Base-by-base conservation (phyloP, 352 stramenopile species). In the Aphanomyces euteiches region DNA sequence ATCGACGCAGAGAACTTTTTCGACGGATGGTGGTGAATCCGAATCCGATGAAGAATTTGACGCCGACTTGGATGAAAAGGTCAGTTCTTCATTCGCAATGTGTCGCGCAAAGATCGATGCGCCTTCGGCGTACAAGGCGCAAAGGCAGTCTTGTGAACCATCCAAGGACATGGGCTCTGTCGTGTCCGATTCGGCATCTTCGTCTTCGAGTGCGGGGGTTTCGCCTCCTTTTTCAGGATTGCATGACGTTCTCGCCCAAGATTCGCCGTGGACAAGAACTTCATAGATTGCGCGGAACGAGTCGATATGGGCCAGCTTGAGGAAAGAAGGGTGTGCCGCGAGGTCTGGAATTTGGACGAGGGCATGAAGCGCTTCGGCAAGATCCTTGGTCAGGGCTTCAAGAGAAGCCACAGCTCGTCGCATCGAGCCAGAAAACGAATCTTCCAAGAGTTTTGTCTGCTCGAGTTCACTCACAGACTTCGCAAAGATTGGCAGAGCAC, bases 301-400 rank as follows among this genome's bases (percentile, higher is more conserved):
- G 34, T 61, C 54, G 1, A 61, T 61, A 37, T 41, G 13, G 19
- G 6, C 17, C 0, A 61, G 54, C 21, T 61, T 61, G 54, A 61
- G 54, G 34, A 61, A 70, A 12, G 64, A 17, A 17, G 36, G 48
- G 19, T 70, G 37, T 19, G 64, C 21, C n/a, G 54, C 64, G 19
- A 70, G 38, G 8, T 48, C n/a, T 8, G 48, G 50, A 28, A 70
- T 38, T 45, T 70, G 64, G 6, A 39, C 53, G 15, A 70, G 53
- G 64, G 28, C 64, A 41, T 70, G 47, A 8, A 70, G n/a, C 21
- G 43, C 53, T 10, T 4, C 28, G 40, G 28, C 53, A 40, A 70
- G n/a, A n/a, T 70, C 64, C 39, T 70, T 56, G 34, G 64, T 59
- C 45, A 70, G 36, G 36, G 19, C 19, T 39, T 70, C 64, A 15